A percentile compares a stretch with the other conserved stretches of the same genome.
These are phyloP conservation scores for Karstenula rhodostoma DNA, from an alignment of 2,329 filamentous ascomycete genomes.

Conservation along the genomic window DNA sequence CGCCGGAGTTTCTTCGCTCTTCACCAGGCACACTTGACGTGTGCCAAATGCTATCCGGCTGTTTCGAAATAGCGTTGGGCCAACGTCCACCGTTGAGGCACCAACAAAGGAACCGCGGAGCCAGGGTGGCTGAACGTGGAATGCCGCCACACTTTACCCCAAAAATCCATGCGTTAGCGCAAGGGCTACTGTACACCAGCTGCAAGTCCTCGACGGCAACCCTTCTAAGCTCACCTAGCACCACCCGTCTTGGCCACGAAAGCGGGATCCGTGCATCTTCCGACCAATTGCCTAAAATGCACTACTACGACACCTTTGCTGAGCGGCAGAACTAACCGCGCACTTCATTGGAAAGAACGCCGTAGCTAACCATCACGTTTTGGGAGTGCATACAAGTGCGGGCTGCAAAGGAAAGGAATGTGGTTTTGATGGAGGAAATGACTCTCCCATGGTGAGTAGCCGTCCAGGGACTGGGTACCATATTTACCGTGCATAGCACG, in stretches of 20 bases:
- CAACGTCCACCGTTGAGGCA: neutral
- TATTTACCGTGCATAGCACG: neutral
- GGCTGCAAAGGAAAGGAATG: neutral
- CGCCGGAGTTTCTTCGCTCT: neutral
- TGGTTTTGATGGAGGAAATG: neutral
- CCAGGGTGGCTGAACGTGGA: slow-evolving; percentile 8
- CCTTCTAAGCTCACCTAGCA: slow-evolving; percentile 11
- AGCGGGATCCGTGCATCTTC: neutral
- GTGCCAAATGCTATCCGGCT: slow-evolving; percentile 1
- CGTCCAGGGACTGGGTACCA: neutral
- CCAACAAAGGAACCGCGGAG: neutral
- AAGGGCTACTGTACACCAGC: slow-evolving; percentile 8
- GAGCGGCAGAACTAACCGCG: slow-evolving; percentile 1
- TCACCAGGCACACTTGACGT: neutral
- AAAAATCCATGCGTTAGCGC: neutral
- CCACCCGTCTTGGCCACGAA: neutral
- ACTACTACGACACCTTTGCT: slow-evolving; percentile 7
- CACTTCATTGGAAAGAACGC: neutral
- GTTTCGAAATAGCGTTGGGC: slow-evolving; percentile 6
- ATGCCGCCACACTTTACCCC: slow-evolving; percentile 8
- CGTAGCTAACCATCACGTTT: neutral
- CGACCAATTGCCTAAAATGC: slow-evolving; percentile 8
- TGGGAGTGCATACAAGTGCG: neutral
- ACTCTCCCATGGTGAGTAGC: neutral
- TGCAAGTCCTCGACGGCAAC: slow-evolving; percentile 12